A percentile compares a stretch with the other conserved stretches of the same genome.
These are phyloP conservation scores for Pseudogymnoascus sp. DNA, from an alignment of 2,329 filamentous ascomycete species.

Conservation along the genomic window DNA sequence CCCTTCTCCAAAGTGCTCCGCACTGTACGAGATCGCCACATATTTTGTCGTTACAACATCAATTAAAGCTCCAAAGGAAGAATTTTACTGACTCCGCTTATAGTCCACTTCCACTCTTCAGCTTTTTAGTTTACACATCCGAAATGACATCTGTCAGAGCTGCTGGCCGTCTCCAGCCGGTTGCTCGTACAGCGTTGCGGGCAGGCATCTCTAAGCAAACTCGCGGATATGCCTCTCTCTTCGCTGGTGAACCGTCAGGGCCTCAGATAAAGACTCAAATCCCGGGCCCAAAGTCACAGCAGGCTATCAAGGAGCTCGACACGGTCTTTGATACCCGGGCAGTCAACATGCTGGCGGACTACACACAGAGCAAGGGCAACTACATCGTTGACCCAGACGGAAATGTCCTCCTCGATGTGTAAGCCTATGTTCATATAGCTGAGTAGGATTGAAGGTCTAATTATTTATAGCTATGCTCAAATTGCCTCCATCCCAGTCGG, in stretches of 20 bases:
- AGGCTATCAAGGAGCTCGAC: slow-evolving; percentile 35
- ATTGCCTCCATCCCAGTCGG: slow-evolving; percentile 78
- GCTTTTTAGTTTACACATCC: neutral
- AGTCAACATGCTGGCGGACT: slow-evolving; percentile 45
- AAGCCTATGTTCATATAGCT: slow-evolving; percentile 20
- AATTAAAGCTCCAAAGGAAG: neutral
- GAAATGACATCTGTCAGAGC: slow-evolving; percentile 26
- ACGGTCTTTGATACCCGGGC: slow-evolving; percentile 43
- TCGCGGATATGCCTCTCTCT: slow-evolving; percentile 18
- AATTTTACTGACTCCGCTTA: neutral
- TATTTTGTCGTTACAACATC: neutral
- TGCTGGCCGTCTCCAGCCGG: slow-evolving; percentile 23
- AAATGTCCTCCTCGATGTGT: slow-evolving; percentile 42
- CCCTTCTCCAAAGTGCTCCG: neutral
- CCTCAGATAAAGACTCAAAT: slow-evolving; percentile 30
- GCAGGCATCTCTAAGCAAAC: neutral
- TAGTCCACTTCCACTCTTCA: neutral
- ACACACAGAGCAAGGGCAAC: slow-evolving; percentile 44
- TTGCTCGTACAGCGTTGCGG: slow-evolving; percentile 11
- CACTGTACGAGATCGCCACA: neutral
- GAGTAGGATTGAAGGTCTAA: neutral
- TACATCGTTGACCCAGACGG: slow-evolving; percentile 45
- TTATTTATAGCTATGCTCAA: slow-evolving; percentile 55
- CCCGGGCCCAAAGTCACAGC: slow-evolving; percentile 30
- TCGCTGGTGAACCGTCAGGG: slow-evolving; percentile 25